A percentile compares a stretch with the other conserved stretches of the same genome.
phyloP scores from a whole-genome alignment of 78 protist genomes.

The Guillardia theta region DNA sequence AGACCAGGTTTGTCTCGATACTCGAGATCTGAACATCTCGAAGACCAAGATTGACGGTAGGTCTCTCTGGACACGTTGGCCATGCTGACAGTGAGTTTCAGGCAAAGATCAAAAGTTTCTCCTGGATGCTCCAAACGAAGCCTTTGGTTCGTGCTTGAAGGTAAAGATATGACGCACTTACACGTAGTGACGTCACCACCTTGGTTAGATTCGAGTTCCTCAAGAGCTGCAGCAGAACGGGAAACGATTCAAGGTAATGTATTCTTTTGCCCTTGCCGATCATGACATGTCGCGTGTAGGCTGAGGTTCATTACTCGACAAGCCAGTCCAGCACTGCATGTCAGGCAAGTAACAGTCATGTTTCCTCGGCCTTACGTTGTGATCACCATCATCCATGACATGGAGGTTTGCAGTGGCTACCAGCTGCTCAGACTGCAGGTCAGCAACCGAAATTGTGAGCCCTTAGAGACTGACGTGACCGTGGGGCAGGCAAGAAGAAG shows the following conservation, averaged over 20 bases:
- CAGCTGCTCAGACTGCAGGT: background rate
- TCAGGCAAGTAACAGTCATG: too few species aligned
- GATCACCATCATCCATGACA: background rate
- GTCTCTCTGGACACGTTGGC: background rate
- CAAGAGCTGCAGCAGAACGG: background rate
- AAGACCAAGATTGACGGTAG: background rate
- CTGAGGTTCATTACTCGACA: background rate
- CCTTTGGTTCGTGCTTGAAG: background rate
- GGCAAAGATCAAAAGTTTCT: background rate
- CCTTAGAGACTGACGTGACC: background rate
- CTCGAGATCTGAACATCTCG: background rate
- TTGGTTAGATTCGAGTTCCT: too few species aligned
- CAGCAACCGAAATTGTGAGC: background rate
- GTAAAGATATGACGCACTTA: too few species aligned
- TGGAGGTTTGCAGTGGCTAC: background rate
- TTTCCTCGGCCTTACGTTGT: background rate
- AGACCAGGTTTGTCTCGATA: background rate
- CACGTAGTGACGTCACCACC: too few species aligned
- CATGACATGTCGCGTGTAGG: too few species aligned
- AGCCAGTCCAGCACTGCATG: background rate
- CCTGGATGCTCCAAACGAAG: background rate
- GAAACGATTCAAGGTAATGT: background rate
- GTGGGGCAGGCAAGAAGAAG: conserved; percentile 47
- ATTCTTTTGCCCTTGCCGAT: too few species aligned
- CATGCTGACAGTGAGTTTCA: background rate